phyloP scores from a whole-genome alignment of 306 rosid species.

The Senna siamea region DNA sequence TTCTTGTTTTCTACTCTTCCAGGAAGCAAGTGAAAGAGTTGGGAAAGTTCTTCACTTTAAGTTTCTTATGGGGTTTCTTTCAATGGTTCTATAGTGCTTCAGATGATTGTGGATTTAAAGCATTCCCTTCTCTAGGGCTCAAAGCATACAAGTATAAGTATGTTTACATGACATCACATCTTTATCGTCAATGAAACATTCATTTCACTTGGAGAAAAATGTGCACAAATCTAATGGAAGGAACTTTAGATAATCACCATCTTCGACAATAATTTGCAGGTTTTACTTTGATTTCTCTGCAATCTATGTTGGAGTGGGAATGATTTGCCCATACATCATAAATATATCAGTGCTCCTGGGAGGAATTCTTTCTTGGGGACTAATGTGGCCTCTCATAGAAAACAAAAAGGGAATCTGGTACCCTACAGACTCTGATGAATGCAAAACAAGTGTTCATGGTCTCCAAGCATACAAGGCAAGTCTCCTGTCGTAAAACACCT shows the following conservation, averaged over 20 bases:
- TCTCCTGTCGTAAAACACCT: constrained; percentile 16
- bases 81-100: constrained; percentile 60
- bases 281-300: constrained; percentile 60
- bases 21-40: constrained; percentile 60
- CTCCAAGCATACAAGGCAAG: constrained; percentile 58
- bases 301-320: constrained; percentile 61
- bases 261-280: constrained; percentile 35
- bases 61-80: constrained; percentile 62
- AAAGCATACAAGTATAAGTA: constrained; percentile 51
- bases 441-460: constrained; percentile 34
- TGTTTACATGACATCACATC: not conserved
- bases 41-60: constrained; percentile 57
- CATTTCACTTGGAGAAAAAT: constrained; percentile 20
- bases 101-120: constrained; percentile 55
- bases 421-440: constrained; percentile 4
- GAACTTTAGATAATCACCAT: constrained; percentile 6
- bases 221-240: constrained; percentile 16
- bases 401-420: constrained; percentile 53
- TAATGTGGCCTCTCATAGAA: constrained; percentile 61
- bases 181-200: constrained; percentile 2
- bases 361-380: constrained; percentile 63
- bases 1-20: constrained; percentile 36
- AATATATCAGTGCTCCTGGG: constrained; percentile 58
- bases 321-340: constrained; percentile 62
- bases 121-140: constrained; percentile 58